phyloP scores from a whole-genome alignment of 2,329 filamentous ascomycete species.

The Didymellaceae sp. region DNA sequence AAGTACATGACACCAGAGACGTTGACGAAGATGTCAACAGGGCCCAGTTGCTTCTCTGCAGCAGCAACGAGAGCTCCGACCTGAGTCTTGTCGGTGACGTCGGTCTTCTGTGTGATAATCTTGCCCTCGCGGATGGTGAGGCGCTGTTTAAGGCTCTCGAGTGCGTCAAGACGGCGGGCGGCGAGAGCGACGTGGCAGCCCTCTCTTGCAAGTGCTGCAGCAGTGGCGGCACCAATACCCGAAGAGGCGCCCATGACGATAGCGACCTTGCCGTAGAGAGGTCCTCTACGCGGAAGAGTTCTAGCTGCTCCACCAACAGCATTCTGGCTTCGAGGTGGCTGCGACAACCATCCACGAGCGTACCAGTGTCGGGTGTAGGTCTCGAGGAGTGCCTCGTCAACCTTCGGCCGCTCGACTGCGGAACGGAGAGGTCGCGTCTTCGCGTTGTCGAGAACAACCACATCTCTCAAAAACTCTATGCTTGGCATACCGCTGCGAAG shows the following conservation, averaged over 20 bases:
- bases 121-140: constrained; percentile 66
- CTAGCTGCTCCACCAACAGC: constrained; percentile 54
- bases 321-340: constrained; percentile 62
- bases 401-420: constrained; percentile 69
- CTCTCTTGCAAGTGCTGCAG: constrained; percentile 70
- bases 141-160: constrained; percentile 70
- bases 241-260: constrained; percentile 82
- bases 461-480: constrained; percentile 71
- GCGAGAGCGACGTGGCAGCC: constrained; percentile 76
- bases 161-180: constrained; percentile 71
- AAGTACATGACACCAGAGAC: constrained; percentile 89
- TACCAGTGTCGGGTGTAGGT: constrained; percentile 84
- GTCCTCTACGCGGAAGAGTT: constrained; percentile 59
- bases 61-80: constrained; percentile 70
- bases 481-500: constrained; percentile 81
- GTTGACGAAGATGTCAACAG: constrained; percentile 78
- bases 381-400: constrained; percentile 73
- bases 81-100: constrained; percentile 71
- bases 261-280: constrained; percentile 72
- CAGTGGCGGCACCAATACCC: constrained; percentile 78
- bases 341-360: constrained; percentile 76
- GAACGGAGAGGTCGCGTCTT: constrained; percentile 67
- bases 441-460: constrained; percentile 76
- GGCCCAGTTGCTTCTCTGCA: constrained; percentile 68
- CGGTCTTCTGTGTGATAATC: constrained; percentile 72